Conservation (phyloP, 2,329 filamentous ascomycete genomes). For the Calonectria henricotiae region DNA sequence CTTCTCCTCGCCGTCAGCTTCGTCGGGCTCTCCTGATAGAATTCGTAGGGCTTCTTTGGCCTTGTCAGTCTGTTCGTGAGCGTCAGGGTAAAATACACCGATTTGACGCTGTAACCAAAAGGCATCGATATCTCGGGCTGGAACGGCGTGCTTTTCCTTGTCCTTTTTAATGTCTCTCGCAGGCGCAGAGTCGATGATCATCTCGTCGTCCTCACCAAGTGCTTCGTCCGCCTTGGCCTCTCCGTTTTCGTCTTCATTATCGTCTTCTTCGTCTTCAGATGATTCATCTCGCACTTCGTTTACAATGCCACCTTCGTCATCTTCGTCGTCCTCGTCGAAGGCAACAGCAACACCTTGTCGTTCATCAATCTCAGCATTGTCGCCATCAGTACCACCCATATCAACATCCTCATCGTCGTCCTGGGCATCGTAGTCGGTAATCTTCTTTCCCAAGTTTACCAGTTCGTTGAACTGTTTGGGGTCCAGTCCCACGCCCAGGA, state of each 20-base stretch:
- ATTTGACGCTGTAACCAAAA: conserved; percentile 98
- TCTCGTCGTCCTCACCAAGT: conserved; percentile 80
- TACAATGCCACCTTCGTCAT: conserved; percentile 83
- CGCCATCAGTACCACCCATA: conserved; percentile 76
- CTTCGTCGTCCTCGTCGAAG: conserved; percentile 93
- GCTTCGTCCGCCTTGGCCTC: conserved; percentile 69
- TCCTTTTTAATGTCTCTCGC: conserved; percentile 64
- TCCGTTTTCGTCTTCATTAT: conserved; percentile 74
- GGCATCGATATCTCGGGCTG: conserved; percentile 93
- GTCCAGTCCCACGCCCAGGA: conserved; percentile 85
- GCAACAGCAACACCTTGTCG: conserved; percentile 97
- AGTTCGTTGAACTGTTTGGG: conserved; percentile 97
- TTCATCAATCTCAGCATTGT: conserved; percentile 87
- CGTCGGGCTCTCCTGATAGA: conserved; percentile 82
- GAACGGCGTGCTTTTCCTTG: conserved; percentile 76
- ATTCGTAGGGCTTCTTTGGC: conserved; percentile 88
- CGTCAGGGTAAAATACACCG: conserved; percentile 88
- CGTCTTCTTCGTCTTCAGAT: conserved; percentile 84
- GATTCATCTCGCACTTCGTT: conserved; percentile 92
- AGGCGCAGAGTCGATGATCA: conserved; percentile 83
- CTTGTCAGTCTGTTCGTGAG: conserved; percentile 94
- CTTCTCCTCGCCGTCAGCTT: conserved; percentile 84
- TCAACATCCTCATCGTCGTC: conserved; percentile 94
- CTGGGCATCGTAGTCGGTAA: conserved; percentile 97
- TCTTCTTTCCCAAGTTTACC: conserved; percentile 97